A percentile compares a stretch with the other conserved stretches of the same genome.
Evolutionary conservation across 2,329 filamentous ascomycete species (phyloP).

Genomic region (Berkeleyomyces basicola): DNA sequence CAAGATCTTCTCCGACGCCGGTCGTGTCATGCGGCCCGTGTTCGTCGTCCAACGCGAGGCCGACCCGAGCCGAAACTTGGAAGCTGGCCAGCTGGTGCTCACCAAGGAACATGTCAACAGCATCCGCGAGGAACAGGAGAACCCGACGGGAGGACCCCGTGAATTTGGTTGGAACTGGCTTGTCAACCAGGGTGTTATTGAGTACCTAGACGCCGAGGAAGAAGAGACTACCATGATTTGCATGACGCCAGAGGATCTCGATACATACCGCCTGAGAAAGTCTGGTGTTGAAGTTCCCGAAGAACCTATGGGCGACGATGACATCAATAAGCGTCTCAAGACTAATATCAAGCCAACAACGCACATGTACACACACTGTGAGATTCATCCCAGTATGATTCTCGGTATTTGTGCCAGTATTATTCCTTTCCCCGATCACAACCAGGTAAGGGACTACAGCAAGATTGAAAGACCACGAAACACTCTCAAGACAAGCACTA

Average conservation of each 20-base stretch:
- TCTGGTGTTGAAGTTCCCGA: constrained; percentile 38
- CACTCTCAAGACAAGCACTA: constrained; percentile 17
- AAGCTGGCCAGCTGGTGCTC: constrained; percentile 57
- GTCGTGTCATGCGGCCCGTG: constrained; percentile 81
- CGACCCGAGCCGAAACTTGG: constrained; percentile 42
- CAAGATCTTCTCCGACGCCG: constrained; percentile 95
- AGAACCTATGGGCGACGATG: constrained; percentile 37
- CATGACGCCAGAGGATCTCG: constrained; percentile 93
- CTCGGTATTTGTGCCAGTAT: constrained; percentile 96
- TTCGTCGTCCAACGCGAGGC: constrained; percentile 87
- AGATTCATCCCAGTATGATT: constrained; percentile 99
- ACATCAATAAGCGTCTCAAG: constrained; percentile 75
- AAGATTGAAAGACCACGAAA: neutral
- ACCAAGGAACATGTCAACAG: constrained; percentile 66
- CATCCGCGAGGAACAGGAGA: constrained; percentile 57
- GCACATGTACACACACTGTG: constrained; percentile 92
- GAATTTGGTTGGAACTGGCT: constrained; percentile 83
- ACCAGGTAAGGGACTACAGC: constrained; percentile 43
- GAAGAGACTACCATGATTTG: constrained; percentile 98
- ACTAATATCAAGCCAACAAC: constrained; percentile 74
- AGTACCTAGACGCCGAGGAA: constrained; percentile 95
- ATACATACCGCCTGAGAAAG: constrained; percentile 56
- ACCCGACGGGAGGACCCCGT: constrained; percentile 38
- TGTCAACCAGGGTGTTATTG: constrained; percentile 69
- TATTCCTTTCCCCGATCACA: constrained; percentile 98